Evolutionary conservation across 2,329 filamentous ascomycete genomes (phyloP).

Genomic region (Apiospora koreana): DNA sequence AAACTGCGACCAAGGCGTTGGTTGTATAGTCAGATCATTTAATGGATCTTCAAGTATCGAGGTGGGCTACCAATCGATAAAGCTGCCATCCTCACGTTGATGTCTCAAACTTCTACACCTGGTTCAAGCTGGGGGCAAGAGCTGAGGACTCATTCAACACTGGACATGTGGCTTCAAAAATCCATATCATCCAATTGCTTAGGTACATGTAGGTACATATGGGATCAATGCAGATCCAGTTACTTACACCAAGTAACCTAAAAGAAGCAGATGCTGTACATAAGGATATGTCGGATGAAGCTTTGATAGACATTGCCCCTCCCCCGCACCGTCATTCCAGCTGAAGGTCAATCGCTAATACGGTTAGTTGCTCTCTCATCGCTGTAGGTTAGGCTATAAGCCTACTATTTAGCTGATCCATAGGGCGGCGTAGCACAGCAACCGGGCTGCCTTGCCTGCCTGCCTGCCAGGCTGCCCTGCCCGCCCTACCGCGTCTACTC

Average conservation of each 20-base stretch:
- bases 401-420: no score
- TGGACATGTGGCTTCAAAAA: neutral
- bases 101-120: neutral
- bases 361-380: no score
- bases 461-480: no score
- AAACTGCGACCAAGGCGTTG: neutral
- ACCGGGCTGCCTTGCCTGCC: neutral
- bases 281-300: neutral
- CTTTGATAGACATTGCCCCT: constrained; percentile 2
- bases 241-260: no score
- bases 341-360: neutral
- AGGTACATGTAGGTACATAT: no score
- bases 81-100: constrained; percentile 4
- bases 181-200: no score
- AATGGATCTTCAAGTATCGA: neutral
- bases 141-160: neutral
- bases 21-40: neutral
- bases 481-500: neutral
- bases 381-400: no score
- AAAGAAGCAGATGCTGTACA: neutral
- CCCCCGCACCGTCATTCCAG: neutral
- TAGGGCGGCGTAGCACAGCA: neutral
- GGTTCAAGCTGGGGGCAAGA: neutral
- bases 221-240: no score
- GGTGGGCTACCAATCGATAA: constrained; percentile 9